Base-by-base conservation (phyloP, 176 grass and related monocot species). In the Calamus simplicifolius region DNA sequence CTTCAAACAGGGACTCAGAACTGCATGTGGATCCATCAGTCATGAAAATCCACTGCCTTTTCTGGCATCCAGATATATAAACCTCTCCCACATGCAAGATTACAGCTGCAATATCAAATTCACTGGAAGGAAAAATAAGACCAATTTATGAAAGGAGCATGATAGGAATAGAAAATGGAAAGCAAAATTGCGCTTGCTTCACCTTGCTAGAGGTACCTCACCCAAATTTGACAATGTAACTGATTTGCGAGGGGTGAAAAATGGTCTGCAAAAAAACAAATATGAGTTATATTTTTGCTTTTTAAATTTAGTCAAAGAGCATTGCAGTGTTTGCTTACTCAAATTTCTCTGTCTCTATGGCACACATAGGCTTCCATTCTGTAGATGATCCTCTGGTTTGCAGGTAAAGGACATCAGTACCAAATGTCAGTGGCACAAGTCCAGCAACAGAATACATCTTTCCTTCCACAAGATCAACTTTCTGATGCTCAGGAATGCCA, bases 1-100 rank as follows among this genome's bases (percentile, higher is more conserved):
- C 82, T 79, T 72, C 77, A 75, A 51, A 64, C 15, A 51, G 60
- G 27, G 67, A 60, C 16, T 52, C 73, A 3, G 58, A 80, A 53
- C 73, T 69, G 50, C 73, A 88, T 43, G 71, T 69, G 60, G 75
- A 88, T 56, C 81, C 92, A 72, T 91, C 81, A 62, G 87, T 82
- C 56, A 97, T 58, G 62, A 97, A 97, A 66, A 97, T 74, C 87
- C 92, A 91, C 62, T 97, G 87, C 72, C 66, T 91, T 76, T 91
- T 88, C 74, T 88, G 81, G 66, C 54, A 66, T 61, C 66, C 59
- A 49, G 69, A 91, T 72, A 80, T 64, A 77, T 90, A 88, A 80
- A 69, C 28, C 59, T 88, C 74, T 17, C 84, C 92, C 21, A 91
- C 83, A 70, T 90, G 70, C 50, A 97, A 75, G 63, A 97, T 66